Conservation (phyloP, 441 rosid genomes). For the Arabidopsis hybrid region DNA sequence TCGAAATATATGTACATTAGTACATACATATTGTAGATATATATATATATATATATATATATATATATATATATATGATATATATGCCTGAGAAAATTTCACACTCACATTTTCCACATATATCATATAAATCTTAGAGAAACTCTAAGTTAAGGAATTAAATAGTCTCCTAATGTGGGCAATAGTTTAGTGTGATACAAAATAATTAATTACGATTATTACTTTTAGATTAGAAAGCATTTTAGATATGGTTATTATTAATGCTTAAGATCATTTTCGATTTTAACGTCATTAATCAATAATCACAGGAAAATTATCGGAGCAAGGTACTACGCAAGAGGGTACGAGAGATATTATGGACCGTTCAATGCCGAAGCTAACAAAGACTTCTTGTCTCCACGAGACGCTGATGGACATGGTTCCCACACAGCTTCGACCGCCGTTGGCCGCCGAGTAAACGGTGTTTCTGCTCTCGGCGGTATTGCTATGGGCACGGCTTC, state of each 20-base stretch:
- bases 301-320: slow-evolving; percentile 69
- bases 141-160: no score
- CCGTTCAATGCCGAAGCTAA: slow-evolving; percentile 46
- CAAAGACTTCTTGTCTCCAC: slow-evolving; percentile 64
- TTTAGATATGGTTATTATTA: neutral
- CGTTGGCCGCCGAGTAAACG: slow-evolving; percentile 54
- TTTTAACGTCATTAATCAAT: neutral
- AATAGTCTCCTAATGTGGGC: neutral
- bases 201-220: no score
- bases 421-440: slow-evolving; percentile 78
- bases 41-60: no score
- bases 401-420: slow-evolving; percentile 81
- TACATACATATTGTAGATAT: no score
- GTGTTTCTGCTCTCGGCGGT: slow-evolving; percentile 53
- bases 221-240: neutral
- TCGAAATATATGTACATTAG: no score
- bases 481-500: slow-evolving; percentile 65
- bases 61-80: no score
- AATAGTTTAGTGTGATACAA: neutral
- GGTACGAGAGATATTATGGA: slow-evolving; percentile 49
- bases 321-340: slow-evolving; percentile 67
- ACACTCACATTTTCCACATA: no score
- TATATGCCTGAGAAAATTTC: no score
- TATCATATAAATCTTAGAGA: no score
- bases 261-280: neutral